Percentiles rank a stretch among this genome's conserved stretches.
These are phyloP conservation scores for Daldinia childiae DNA, from an alignment of 495 filamentous ascomycete species.

Conservation along the genomic window DNA sequence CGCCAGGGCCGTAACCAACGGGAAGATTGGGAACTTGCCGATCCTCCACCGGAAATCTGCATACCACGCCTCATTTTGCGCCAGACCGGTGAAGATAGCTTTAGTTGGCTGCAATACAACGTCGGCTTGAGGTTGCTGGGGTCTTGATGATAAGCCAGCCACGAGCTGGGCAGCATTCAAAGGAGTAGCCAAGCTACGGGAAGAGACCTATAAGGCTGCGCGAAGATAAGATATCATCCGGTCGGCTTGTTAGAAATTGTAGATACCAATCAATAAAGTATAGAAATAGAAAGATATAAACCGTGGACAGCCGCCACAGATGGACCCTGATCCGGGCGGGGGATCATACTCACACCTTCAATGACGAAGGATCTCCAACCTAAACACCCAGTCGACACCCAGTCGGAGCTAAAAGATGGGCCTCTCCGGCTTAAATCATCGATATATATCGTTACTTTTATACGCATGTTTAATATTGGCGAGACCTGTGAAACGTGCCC, in stretches of 20 bases:
- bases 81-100: constrained; percentile 5
- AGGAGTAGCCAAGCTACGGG: not conserved
- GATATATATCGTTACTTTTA: not conserved
- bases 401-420: not conserved
- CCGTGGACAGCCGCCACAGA: not conserved
- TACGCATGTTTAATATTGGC: not conserved
- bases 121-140: constrained; percentile 7
- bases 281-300: not conserved
- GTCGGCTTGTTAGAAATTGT: not conserved
- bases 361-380: not conserved
- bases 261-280: not conserved
- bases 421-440: not conserved
- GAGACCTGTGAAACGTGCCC: constrained; percentile 23
- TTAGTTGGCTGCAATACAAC: constrained; percentile 17
- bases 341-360: not conserved
- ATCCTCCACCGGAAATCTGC: constrained; percentile 5
- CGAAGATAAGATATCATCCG: constrained; percentile 3
- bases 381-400: not conserved
- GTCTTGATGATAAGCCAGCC: constrained; percentile 11
- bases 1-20: constrained; percentile 3
- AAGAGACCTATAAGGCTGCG: not conserved
- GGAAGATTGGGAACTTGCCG: constrained; percentile 14
- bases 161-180: not conserved
- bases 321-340: not conserved
- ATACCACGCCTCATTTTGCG: not conserved